phyloP scores from a whole-genome alignment of 2,329 filamentous ascomycete genomes.

The Colletotrichum sp. region DNA sequence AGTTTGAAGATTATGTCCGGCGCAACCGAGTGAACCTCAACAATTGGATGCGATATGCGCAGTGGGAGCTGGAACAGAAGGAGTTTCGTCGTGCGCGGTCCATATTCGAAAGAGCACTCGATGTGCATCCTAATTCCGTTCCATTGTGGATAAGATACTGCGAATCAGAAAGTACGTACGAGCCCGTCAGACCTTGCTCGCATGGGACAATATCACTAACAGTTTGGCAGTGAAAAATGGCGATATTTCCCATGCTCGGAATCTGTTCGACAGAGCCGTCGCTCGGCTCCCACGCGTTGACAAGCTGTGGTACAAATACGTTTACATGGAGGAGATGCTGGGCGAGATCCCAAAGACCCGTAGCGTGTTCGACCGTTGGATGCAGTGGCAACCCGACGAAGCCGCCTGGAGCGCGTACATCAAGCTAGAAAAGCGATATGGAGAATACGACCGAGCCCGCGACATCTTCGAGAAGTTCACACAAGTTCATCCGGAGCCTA shows the following conservation, averaged over 20 bases:
- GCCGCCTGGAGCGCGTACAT: slow-evolving; percentile 95
- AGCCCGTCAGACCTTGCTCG: neutral
- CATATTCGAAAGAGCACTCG: slow-evolving; percentile 92
- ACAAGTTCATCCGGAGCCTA: slow-evolving; percentile 88
- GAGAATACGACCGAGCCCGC: slow-evolving; percentile 88
- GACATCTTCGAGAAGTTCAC: slow-evolving; percentile 91
- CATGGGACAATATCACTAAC: neutral
- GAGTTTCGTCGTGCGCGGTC: slow-evolving; percentile 91
- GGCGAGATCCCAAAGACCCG: slow-evolving; percentile 91
- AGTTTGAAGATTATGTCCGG: slow-evolving; percentile 97
- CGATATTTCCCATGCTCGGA: slow-evolving; percentile 96
- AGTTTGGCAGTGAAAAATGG: slow-evolving; percentile 41
- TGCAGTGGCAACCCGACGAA: slow-evolving; percentile 98
- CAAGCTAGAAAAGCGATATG: slow-evolving; percentile 94
- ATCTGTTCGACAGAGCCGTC: slow-evolving; percentile 93
- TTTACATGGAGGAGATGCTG: slow-evolving; percentile 98
- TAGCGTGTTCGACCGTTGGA: slow-evolving; percentile 97
- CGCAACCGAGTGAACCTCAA: slow-evolving; percentile 95
- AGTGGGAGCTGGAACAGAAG: slow-evolving; percentile 98
- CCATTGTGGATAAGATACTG: slow-evolving; percentile 92
- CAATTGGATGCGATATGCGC: slow-evolving; percentile 98
- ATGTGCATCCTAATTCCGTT: slow-evolving; percentile 87
- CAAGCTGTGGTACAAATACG: slow-evolving; percentile 99
- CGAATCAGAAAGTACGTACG: slow-evolving; percentile 91
- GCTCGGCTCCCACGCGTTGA: slow-evolving; percentile 89